Evolutionary conservation across 2,329 filamentous ascomycete genomes (phyloP).

Genomic region (Monilinia vaccinii-corymbosi): DNA sequence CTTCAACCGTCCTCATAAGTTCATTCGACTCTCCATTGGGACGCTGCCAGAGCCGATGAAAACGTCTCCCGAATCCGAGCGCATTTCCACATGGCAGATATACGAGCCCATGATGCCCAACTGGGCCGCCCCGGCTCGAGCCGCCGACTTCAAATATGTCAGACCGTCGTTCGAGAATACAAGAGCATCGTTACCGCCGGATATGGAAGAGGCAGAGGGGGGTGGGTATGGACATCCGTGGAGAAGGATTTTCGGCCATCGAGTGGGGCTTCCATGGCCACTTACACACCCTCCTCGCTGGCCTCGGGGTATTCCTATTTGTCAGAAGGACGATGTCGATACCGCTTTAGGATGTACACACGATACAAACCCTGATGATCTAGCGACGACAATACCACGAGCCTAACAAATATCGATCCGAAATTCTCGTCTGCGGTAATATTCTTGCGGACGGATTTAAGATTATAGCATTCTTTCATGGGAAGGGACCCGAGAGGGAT

Average conservation of each 20-base stretch:
- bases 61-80: background rate
- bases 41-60: background rate
- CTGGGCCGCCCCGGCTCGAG: background rate
- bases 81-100: background rate
- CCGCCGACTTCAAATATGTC: background rate
- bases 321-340: rapidly evolving
- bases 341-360: background rate
- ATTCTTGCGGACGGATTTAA: no score
- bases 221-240: background rate
- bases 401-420: no score
- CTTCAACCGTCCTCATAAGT: background rate
- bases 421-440: no score
- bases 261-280: rapidly evolving
- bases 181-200: background rate
- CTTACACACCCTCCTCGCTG: background rate
- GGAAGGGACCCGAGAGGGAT: no score
- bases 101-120: slow-evolving; percentile 4
- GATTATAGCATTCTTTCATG: no score
- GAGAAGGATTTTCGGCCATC: background rate
- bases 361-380: background rate
- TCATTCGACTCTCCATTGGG: background rate
- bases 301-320: background rate
- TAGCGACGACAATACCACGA: no score
- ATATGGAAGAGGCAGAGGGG: background rate
- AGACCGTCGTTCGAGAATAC: background rate